These are phyloP conservation scores for Saccharomycopsis hybrid DNA, from an alignment of 1,139 yeast genomes.

Conservation along the genomic window DNA sequence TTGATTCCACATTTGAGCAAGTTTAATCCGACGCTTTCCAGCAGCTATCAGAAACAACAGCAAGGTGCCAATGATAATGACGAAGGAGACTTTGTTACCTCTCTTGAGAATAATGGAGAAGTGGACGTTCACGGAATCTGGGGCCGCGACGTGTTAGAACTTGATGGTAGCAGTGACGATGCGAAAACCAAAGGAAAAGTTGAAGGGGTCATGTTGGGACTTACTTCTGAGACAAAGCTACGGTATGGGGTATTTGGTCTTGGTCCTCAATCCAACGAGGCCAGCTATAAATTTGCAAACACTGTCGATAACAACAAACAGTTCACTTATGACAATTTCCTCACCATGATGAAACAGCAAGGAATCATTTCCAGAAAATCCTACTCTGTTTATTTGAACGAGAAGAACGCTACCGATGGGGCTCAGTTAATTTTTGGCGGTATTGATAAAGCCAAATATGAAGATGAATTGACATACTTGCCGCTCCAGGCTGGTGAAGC, in stretches of 20 bases:
- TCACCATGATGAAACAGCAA: slow-evolving; percentile 36
- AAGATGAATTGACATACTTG: slow-evolving; percentile 30
- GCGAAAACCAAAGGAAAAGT: too few relatives aligned
- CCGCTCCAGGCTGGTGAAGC: slow-evolving; percentile 48
- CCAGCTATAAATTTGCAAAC: background rate
- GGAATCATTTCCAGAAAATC: slow-evolving; percentile 44
- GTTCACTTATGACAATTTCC: slow-evolving; percentile 31
- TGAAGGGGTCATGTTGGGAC: too few relatives aligned
- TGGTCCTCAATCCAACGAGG: background rate
- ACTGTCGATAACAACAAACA: background rate
- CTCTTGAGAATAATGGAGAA: too few relatives aligned
- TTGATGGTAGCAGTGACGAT: too few relatives aligned
- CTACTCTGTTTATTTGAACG: slow-evolving; percentile 49
- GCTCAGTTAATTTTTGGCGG: slow-evolving; percentile 44
- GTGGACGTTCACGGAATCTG: too few relatives aligned
- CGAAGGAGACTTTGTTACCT: too few relatives aligned
- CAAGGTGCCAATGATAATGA: too few relatives aligned
- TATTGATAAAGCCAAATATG: background rate
- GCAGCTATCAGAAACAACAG: too few relatives aligned
- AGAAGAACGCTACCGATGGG: slow-evolving; percentile 35
- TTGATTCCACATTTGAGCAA: too few relatives aligned
- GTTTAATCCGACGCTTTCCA: too few relatives aligned
- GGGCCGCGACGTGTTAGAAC: too few relatives aligned
- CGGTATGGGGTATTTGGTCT: slow-evolving; percentile 1
- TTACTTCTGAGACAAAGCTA: background rate